These are phyloP conservation scores for Tuber melanosporum DNA, from an alignment of 495 filamentous ascomycete genomes.

Conservation along the genomic window DNA sequence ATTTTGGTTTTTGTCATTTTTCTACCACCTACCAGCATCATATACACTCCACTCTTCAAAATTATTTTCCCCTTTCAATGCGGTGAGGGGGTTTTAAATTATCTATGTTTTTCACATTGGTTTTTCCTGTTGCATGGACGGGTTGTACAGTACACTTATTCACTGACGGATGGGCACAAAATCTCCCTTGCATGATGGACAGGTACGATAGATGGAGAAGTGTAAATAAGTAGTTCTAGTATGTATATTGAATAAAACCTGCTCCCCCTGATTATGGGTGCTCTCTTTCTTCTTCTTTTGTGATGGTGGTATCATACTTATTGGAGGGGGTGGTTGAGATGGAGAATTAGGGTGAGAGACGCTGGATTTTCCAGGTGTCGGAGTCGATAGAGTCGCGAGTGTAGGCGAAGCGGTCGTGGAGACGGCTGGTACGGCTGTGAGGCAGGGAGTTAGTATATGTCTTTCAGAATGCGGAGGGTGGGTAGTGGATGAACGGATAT, in stretches of 20 bases:
- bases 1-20: background rate
- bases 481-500: background rate
- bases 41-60: slow-evolving; percentile 7
- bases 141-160: slow-evolving; percentile 5
- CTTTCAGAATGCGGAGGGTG: background rate
- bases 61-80: background rate
- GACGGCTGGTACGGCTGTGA: slow-evolving; percentile 74
- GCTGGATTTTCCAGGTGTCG: slow-evolving; percentile 53
- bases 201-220: background rate
- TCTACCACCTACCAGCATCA: background rate
- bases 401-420: slow-evolving; percentile 93
- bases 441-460: slow-evolving; percentile 9
- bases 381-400: slow-evolving; percentile 49
- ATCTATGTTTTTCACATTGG: background rate
- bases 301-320: background rate
- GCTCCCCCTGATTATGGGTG: background rate
- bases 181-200: background rate
- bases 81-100: background rate
- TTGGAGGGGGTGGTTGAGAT: slow-evolving; percentile 43
- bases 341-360: slow-evolving; percentile 53
- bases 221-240: background rate
- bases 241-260: background rate
- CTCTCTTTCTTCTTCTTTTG: background rate
- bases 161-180: background rate
- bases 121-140: background rate